Conservation (phyloP, 1,284 basidiomycete species). For the Xerocomus cyaneibrunnescens region DNA sequence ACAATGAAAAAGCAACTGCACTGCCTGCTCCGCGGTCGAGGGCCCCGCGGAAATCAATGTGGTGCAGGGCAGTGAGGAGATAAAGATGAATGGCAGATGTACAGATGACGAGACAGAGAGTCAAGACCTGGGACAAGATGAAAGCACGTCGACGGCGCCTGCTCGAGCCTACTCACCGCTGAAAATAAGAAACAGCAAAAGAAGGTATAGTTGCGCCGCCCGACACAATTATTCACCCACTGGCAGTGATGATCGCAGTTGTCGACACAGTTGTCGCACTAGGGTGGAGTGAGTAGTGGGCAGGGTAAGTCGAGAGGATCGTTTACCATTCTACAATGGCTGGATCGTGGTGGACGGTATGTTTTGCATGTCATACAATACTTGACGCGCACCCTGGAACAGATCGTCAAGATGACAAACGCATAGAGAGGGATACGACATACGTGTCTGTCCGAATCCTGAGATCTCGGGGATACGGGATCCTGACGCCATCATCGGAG, state of each 20-base stretch:
- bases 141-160: conserved; percentile 4
- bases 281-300: conserved; percentile 7
- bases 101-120: conserved; percentile 72
- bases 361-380: conserved; percentile 89
- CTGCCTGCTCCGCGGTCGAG: conserved; percentile 67
- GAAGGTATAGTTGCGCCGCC: conserved; percentile 86
- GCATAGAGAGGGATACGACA: conserved; percentile 33
- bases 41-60: conserved; percentile 56
- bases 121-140: conserved; percentile 51
- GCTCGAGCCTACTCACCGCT: conserved; percentile 53
- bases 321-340: conserved; percentile 87
- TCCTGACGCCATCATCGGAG: conserved; percentile 57
- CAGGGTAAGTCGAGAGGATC: conserved; percentile 1
- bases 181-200: conserved; percentile 81
- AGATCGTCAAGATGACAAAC: neutral
- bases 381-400: conserved; percentile 75
- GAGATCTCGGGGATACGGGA: conserved; percentile 78
- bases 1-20: conserved; percentile 73
- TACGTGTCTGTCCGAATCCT: conserved; percentile 76
- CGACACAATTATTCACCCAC: conserved; percentile 94
- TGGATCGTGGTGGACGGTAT: conserved; percentile 88
- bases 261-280: conserved; percentile 96
- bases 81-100: conserved; percentile 83
- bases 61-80: conserved; percentile 56
- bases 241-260: conserved; percentile 91